phyloP scores from a whole-genome alignment of 352 stramenopile species.

The Thalassiosira livingstoniorum region DNA sequence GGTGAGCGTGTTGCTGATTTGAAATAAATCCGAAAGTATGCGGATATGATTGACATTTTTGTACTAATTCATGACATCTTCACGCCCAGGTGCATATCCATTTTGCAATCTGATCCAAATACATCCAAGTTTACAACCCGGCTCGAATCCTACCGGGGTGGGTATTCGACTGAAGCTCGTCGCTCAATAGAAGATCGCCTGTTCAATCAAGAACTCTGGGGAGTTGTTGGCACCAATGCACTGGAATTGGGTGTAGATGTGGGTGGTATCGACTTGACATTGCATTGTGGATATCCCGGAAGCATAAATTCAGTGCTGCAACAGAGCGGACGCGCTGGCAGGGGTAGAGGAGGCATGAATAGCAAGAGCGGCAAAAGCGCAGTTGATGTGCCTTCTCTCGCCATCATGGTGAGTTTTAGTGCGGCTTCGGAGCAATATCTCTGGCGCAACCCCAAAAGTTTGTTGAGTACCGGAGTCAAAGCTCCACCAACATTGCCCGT shows the following conservation, averaged over 20 bases:
- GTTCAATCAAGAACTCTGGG: slow-evolving; percentile 93
- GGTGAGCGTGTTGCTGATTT: too few species aligned
- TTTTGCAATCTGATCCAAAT: slow-evolving; percentile 57
- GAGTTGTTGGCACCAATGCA: slow-evolving; percentile 95
- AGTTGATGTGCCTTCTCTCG: slow-evolving; percentile 88
- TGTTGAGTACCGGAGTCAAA: slow-evolving; percentile 69
- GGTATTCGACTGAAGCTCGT: slow-evolving; percentile 92
- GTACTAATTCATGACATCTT: too few species aligned
- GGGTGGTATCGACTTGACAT: slow-evolving; percentile 92
- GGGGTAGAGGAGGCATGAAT: slow-evolving; percentile 78
- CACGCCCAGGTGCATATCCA: too few species aligned
- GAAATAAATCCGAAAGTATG: too few species aligned
- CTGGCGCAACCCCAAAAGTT: slow-evolving; percentile 68
- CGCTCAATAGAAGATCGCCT: slow-evolving; percentile 94
- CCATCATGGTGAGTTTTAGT: slow-evolving; percentile 95
- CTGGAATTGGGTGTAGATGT: slow-evolving; percentile 97
- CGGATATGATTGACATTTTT: too few species aligned
- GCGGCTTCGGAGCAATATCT: slow-evolving; percentile 92
- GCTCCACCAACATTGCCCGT: slow-evolving; percentile 67
- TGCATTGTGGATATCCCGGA: slow-evolving; percentile 95
- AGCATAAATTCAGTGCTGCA: slow-evolving; percentile 95
- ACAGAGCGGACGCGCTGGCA: slow-evolving; percentile 94
- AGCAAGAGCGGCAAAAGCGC: slow-evolving; percentile 52
- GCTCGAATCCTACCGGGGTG: slow-evolving; percentile 95
- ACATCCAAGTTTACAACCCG: slow-evolving; percentile 69